Evolutionary conservation across 306 rosid genomes (phyloP).

Genomic region (Quercus alba): DNA sequence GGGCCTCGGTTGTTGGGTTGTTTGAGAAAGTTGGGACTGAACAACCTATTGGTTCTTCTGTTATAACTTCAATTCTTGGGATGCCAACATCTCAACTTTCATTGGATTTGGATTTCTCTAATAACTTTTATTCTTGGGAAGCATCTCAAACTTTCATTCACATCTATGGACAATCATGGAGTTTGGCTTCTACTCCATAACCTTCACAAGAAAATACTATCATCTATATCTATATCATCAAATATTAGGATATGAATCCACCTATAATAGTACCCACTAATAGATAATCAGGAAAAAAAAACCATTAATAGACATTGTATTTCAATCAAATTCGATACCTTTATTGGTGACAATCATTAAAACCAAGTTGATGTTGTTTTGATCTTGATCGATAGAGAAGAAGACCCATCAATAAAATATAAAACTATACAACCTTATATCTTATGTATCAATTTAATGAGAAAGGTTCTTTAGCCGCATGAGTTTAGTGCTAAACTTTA

Average conservation of each 20-base stretch:
- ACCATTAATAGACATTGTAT: not conserved
- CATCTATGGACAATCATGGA: not conserved
- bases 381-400: too few relatives aligned
- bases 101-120: not conserved
- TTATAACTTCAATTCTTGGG: slow-evolving; percentile 10
- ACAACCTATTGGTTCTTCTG: not conserved
- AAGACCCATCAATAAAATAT: not conserved
- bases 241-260: not conserved
- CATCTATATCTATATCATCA: not conserved
- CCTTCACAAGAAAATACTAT: not conserved
- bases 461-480: too few relatives aligned
- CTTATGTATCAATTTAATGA: not conserved
- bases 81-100: slow-evolving; percentile 3
- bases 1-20: not conserved
- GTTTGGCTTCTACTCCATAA: too few relatives aligned
- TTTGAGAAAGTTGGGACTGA: not conserved
- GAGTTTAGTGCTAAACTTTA: too few relatives aligned
- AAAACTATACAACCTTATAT: not conserved
- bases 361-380: not conserved
- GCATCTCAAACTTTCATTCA: not conserved
- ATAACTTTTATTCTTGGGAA: slow-evolving; percentile 9
- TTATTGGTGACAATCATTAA: not conserved
- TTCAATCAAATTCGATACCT: not conserved
- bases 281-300: too few relatives aligned
- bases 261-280: too few relatives aligned